A percentile compares a stretch with the other conserved stretches of the same genome.
Conservation (phyloP, 805 yeast genomes). For the Kregervanrija delftensis region DNA sequence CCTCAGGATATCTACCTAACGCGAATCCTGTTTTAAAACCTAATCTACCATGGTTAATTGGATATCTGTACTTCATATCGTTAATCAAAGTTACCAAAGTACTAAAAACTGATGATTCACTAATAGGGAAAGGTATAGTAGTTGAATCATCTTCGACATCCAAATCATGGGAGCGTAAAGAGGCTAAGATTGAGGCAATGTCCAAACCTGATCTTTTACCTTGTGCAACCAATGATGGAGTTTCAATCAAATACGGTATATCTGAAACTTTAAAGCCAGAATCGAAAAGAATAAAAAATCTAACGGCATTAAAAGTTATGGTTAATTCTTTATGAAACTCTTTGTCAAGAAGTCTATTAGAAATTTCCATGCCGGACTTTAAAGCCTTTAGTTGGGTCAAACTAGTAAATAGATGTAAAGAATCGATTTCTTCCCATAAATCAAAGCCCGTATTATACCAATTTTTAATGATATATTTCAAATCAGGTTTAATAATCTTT, state of each 20-base stretch:
- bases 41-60: constrained; percentile 54
- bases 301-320: constrained; percentile 28
- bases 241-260: constrained; percentile 60
- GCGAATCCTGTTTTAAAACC: constrained; percentile 48
- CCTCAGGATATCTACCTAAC: constrained; percentile 91
- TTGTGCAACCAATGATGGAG: constrained; percentile 39
- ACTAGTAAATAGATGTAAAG: constrained; percentile 74
- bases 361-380: constrained; percentile 42
- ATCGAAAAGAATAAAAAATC: constrained; percentile 31
- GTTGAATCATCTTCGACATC: constrained; percentile 27
- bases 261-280: constrained; percentile 35
- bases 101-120: constrained; percentile 50
- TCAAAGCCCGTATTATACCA: constrained; percentile 76
- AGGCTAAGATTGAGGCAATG: constrained; percentile 58
- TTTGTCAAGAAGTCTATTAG: constrained; percentile 18
- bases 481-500: constrained; percentile 59
- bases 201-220: constrained; percentile 67
- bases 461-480: constrained; percentile 49
- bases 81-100: constrained; percentile 56
- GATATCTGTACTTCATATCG: constrained; percentile 70
- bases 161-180: constrained; percentile 37
- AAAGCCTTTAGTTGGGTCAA: constrained; percentile 69
- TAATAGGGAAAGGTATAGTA: constrained; percentile 56
- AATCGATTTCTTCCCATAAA: constrained; percentile 84
- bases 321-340: constrained; percentile 27